Conservation (phyloP, 2,329 filamentous ascomycete genomes). For the Colletotrichum noveboracense region DNA sequence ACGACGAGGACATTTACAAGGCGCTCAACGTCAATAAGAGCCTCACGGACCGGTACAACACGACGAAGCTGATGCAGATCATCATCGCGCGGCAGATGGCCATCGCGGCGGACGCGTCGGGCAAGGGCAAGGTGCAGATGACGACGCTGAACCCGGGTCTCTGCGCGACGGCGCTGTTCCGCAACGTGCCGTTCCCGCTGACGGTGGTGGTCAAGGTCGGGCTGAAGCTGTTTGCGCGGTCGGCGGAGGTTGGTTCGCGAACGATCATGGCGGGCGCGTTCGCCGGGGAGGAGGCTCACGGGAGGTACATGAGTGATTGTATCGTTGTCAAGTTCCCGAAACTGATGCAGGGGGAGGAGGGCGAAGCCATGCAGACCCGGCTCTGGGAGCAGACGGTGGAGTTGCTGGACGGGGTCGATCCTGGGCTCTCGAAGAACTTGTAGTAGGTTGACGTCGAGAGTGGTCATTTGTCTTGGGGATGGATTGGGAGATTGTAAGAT, state of each 20-base stretch:
- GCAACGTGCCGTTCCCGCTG: slow-evolving; percentile 33
- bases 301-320: slow-evolving; percentile 43
- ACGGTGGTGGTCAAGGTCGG: slow-evolving; percentile 23
- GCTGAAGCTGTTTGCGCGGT: slow-evolving; percentile 35
- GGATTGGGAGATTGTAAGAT: not conserved
- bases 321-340: slow-evolving; percentile 26
- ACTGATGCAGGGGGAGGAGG: slow-evolving; percentile 38
- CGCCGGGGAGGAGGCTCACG: slow-evolving; percentile 42
- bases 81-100: slow-evolving; percentile 39
- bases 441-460: slow-evolving; percentile 11
- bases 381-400: slow-evolving; percentile 48
- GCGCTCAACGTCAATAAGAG: slow-evolving; percentile 31
- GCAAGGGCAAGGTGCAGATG: slow-evolving; percentile 37
- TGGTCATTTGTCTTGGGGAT: not conserved
- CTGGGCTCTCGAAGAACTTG: slow-evolving; percentile 39
- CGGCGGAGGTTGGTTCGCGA: slow-evolving; percentile 43
- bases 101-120: slow-evolving; percentile 30
- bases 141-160: slow-evolving; percentile 46
- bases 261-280: slow-evolving; percentile 42
- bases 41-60: slow-evolving; percentile 38
- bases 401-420: slow-evolving; percentile 46
- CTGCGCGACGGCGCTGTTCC: slow-evolving; percentile 45
- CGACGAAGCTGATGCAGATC: slow-evolving; percentile 38
- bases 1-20: slow-evolving; percentile 35
- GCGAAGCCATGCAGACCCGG: slow-evolving; percentile 36